phyloP scores from a whole-genome alignment of 306 rosid genomes.

The Hylodesmum podocarpum region DNA sequence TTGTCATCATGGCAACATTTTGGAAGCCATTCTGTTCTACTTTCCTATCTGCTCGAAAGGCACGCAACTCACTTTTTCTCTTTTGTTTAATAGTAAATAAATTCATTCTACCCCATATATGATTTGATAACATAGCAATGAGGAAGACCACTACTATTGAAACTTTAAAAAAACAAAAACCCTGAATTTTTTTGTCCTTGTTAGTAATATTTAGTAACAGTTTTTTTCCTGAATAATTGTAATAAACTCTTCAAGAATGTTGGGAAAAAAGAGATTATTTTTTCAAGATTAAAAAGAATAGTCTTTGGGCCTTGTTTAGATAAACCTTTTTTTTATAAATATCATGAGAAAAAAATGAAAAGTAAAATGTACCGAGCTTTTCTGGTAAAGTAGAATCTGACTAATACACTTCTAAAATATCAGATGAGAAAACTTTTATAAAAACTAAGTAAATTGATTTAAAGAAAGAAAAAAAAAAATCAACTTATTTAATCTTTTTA shows the following conservation, averaged over 20 bases:
- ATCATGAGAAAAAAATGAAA: no score
- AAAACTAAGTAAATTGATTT: no score
- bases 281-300: not conserved
- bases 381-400: no score
- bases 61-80: slow-evolving; percentile 22
- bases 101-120: not conserved
- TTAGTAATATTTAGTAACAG: not conserved
- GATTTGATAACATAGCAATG: not conserved
- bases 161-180: not conserved
- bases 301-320: no score
- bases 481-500: no score
- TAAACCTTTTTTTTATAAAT: no score
- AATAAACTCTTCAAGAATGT: not conserved
- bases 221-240: not conserved
- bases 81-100: not conserved
- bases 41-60: slow-evolving; percentile 13
- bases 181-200: not conserved
- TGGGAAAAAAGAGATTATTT: not conserved
- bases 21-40: not conserved
- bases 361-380: no score
- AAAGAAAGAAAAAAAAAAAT: no score
- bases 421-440: no score
- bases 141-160: not conserved
- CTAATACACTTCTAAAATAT: no score
- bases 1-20: slow-evolving; percentile 44